Base-by-base conservation (phyloP, 768 basidiomycete genomes). In the Lactarius psammicola region DNA sequence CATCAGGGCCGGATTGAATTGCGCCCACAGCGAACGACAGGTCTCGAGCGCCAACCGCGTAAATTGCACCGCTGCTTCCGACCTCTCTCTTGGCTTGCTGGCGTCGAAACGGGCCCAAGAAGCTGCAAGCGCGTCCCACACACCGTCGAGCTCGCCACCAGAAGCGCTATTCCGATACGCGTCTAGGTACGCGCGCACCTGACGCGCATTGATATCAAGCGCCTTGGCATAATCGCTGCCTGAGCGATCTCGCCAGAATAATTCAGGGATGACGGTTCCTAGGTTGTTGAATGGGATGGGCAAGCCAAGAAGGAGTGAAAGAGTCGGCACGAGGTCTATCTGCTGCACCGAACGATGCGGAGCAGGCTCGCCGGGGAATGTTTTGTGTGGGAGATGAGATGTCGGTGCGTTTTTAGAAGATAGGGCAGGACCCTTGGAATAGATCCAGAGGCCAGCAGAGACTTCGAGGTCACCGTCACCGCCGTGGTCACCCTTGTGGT, bases 241-340 rank as follows among this genome's bases (percentile, higher is more conserved):
- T 2, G 73, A 71, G 40, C 69, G 67, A 57, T 80, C 79, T 56
- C 83, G 82, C 78, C 84, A 84, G 76, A 99, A 98, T 11, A 96
- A 77, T 72, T 98, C 96, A 0, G 97, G 96, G 34, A 99, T 92
- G 65, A 97, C 78, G 5, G 82, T 86, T 0, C 97, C 97, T 11
- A 99, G 87, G 70, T 95, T 98, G 76, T 95, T 97, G 79, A 89
- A 98, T 0, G 97, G 97, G 46, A 99, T 91, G 0, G 95, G 94
- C 2, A 97, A 79, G 17, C 97, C 96, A 11, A 98, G 86, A 18
- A 97, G 84, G 20, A 98, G 85, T 0, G 94, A 88, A 23, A 98
- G 76, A 0, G 94, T 88, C 0, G 96, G 94, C 0, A 97, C 84
- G 56, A 99, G 80, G 75, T 98, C 96, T 67, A 98, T 95, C 76